Evolutionary conservation across 1,284 basidiomycete genomes (phyloP).

Genomic region (Meripilus lineatus): DNA sequence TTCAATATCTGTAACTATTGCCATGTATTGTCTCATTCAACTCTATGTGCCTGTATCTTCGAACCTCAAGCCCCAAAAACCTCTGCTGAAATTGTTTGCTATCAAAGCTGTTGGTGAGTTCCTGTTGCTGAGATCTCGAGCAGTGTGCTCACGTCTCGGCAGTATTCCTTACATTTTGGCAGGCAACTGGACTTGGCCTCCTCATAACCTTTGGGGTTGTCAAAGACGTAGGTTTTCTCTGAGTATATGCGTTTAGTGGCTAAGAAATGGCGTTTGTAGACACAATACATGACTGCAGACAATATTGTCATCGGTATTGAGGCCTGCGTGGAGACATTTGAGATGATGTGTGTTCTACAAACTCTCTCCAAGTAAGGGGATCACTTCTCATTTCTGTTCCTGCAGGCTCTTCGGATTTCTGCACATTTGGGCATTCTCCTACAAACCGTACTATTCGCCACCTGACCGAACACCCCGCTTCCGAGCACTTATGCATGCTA

Average conservation of each 20-base stretch:
- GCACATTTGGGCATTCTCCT: slow-evolving; percentile 74
- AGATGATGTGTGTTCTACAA: slow-evolving; percentile 59
- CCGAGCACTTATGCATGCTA: slow-evolving; percentile 53
- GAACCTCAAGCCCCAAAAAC: slow-evolving; percentile 55
- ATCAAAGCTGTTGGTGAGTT: slow-evolving; percentile 63
- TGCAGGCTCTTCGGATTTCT: slow-evolving; percentile 60
- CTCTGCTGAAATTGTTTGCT: slow-evolving; percentile 69
- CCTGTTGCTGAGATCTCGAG: background rate
- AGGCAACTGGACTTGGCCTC: slow-evolving; percentile 57
- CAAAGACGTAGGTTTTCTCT: slow-evolving; percentile 50
- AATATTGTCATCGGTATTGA: slow-evolving; percentile 73
- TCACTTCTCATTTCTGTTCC: background rate
- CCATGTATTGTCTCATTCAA: slow-evolving; percentile 81
- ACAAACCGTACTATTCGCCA: slow-evolving; percentile 51
- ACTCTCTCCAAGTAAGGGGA: background rate
- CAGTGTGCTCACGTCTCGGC: background rate
- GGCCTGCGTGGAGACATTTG: slow-evolving; percentile 66
- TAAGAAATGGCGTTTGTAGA: slow-evolving; percentile 30
- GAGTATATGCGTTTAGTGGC: slow-evolving; percentile 1
- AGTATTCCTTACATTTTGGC: slow-evolving; percentile 83
- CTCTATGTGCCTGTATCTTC: slow-evolving; percentile 59
- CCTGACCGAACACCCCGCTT: slow-evolving; percentile 42
- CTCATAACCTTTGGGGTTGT: slow-evolving; percentile 61
- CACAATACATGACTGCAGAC: slow-evolving; percentile 64
- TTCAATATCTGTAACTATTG: slow-evolving; percentile 71